These are phyloP conservation scores for Pseudoneurospora amorphoporcata DNA, from an alignment of 495 filamentous ascomycete species.

Conservation along the genomic window DNA sequence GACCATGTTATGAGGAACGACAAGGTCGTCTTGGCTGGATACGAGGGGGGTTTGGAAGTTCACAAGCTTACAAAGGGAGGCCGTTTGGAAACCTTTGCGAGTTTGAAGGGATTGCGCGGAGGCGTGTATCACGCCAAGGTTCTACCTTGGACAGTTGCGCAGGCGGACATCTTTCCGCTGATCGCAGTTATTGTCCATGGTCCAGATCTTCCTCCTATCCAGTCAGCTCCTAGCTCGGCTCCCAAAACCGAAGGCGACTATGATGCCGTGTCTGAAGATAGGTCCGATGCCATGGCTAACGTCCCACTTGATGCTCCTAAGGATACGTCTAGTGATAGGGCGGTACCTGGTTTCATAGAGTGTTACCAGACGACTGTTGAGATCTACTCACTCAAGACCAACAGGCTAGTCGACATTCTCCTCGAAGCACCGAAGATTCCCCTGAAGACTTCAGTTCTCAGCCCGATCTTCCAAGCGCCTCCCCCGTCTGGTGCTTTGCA, in stretches of 20 bases:
- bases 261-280: constrained; percentile 28
- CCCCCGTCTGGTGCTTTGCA: constrained; percentile 59
- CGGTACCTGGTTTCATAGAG: constrained; percentile 29
- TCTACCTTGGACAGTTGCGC: constrained; percentile 40
- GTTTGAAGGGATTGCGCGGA: constrained; percentile 64
- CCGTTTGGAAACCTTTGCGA: constrained; percentile 47
- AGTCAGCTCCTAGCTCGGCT: not conserved
- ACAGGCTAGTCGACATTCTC: constrained; percentile 56
- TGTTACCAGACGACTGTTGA: constrained; percentile 79
- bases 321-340: constrained; percentile 7
- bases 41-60: constrained; percentile 63
- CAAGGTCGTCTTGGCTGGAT: constrained; percentile 66
- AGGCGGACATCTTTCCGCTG: constrained; percentile 43
- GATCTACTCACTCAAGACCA: constrained; percentile 66
- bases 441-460: constrained; percentile 39
- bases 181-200: constrained; percentile 71
- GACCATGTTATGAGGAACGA: constrained; percentile 43
- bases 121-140: constrained; percentile 76
- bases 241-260: constrained; percentile 23
- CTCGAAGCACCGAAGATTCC: constrained; percentile 44
- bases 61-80: constrained; percentile 57
- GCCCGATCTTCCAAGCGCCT: constrained; percentile 47
- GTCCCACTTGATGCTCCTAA: constrained; percentile 16
- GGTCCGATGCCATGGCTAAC: constrained; percentile 26
- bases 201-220: constrained; percentile 36